These are phyloP conservation scores for Saccharomyces paradoxus DNA, from an alignment of 805 yeast species.

Conservation along the genomic window DNA sequence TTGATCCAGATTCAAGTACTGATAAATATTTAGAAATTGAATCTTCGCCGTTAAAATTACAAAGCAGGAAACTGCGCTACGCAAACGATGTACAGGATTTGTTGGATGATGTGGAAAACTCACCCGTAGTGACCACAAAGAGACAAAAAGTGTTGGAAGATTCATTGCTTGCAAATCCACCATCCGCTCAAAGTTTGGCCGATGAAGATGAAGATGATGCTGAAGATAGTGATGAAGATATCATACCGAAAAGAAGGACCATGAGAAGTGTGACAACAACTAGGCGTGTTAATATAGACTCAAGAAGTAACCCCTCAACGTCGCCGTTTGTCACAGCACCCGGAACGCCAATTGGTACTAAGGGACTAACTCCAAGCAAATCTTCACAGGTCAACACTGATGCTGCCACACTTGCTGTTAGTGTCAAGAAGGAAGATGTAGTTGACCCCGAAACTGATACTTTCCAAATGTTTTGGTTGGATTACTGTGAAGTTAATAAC, in stretches of 20 bases:
- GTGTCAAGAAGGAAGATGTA: conserved; percentile 23
- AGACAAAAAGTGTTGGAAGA: not conserved
- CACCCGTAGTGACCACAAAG: conserved; percentile 14
- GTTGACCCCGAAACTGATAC: conserved; percentile 36
- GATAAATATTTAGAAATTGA: conserved; percentile 9
- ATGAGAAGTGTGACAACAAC: conserved; percentile 23
- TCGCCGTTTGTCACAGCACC: conserved; percentile 31
- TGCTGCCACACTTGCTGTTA: conserved; percentile 11
- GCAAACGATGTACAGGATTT: conserved; percentile 9
- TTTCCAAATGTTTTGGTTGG: conserved; percentile 82
- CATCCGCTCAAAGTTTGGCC: conserved; percentile 2
- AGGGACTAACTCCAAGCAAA: not conserved
- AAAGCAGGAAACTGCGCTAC: conserved; percentile 1
- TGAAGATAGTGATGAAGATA: conserved; percentile 28
- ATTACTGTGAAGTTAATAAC: conserved; percentile 70
- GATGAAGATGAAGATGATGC: conserved; percentile 36
- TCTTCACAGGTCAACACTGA: conserved; percentile 2
- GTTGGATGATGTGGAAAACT: conserved; percentile 16
- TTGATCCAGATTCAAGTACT: conserved; percentile 6
- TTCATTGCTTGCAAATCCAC: conserved; percentile 1
- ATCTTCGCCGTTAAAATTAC: conserved; percentile 24
- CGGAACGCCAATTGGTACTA: conserved; percentile 19
- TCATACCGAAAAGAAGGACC: conserved; percentile 23
- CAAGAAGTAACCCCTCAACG: conserved; percentile 16
- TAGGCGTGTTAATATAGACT: conserved; percentile 21